These are phyloP conservation scores for Saccharomycopsis vini DNA, from an alignment of 805 yeast genomes.

Conservation along the genomic window DNA sequence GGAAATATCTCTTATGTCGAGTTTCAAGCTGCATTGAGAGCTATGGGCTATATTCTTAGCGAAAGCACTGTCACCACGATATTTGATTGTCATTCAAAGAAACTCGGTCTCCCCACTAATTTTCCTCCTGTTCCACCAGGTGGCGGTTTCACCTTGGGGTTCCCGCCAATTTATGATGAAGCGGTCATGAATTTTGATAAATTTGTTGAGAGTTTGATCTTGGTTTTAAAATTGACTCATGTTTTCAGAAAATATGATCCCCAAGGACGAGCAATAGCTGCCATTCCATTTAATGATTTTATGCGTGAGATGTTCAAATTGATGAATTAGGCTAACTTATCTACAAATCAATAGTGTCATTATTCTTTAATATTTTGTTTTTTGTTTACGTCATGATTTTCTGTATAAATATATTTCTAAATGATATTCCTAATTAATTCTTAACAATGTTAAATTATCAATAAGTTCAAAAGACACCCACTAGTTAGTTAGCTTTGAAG, in stretches of 20 bases:
- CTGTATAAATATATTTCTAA: too few relatives aligned
- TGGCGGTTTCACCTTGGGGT: neutral
- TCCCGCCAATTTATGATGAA: constrained; percentile 26
- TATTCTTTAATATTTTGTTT: too few relatives aligned
- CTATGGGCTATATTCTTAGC: constrained; percentile 59
- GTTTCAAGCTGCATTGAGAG: constrained; percentile 53
- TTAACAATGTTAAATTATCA: too few relatives aligned
- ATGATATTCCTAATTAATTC: too few relatives aligned
- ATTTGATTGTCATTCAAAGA: too few relatives aligned
- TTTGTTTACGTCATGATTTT: too few relatives aligned
- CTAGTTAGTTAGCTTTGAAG: too few relatives aligned
- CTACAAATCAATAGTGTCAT: too few relatives aligned
- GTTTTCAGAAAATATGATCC: constrained; percentile 68
- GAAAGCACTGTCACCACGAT: constrained; percentile 33
- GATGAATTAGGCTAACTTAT: too few relatives aligned
- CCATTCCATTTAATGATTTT: constrained; percentile 56
- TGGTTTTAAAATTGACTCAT: constrained; percentile 69
- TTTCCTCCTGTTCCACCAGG: neutral
- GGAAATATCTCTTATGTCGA: constrained; percentile 60
- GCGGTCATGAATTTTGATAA: constrained; percentile 55
- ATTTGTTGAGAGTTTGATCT: constrained; percentile 73
- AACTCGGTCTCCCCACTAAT: too few relatives aligned
- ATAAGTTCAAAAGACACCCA: too few relatives aligned
- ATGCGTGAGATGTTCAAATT: constrained; percentile 38
- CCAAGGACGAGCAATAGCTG: constrained; percentile 66